Conservation (phyloP, 2,329 filamentous ascomycete genomes). For the Aurifilum marmelostoma region DNA sequence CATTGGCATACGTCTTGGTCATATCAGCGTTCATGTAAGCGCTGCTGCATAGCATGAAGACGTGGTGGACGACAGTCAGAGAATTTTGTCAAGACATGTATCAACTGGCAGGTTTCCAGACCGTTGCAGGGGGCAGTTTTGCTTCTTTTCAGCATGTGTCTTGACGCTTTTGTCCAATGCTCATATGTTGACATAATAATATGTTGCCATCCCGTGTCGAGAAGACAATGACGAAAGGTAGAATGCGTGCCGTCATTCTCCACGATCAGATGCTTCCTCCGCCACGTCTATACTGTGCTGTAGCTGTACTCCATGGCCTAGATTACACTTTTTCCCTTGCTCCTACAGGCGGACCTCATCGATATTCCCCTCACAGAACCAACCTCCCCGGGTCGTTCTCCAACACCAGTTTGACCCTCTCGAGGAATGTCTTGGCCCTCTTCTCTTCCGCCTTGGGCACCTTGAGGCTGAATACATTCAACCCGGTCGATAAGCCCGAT, state of each 20-base stretch:
- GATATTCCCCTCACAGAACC: slow-evolving; percentile 54
- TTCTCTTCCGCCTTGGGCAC: slow-evolving; percentile 81
- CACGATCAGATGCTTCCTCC: neutral
- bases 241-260: neutral
- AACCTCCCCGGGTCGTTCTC: slow-evolving; percentile 79
- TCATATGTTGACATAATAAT: neutral
- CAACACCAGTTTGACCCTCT: slow-evolving; percentile 81
- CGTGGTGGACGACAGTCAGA: neutral
- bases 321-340: slow-evolving; percentile 9
- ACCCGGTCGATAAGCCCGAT: slow-evolving; percentile 53
- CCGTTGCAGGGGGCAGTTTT: neutral
- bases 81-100: no score
- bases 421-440: slow-evolving; percentile 79
- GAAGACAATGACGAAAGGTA: neutral
- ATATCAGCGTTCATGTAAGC: slow-evolving; percentile 32
- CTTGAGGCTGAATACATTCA: slow-evolving; percentile 80
- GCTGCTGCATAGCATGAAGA: slow-evolving; percentile 29
- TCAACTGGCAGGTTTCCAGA: neutral
- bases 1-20: neutral
- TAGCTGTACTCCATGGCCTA: slow-evolving; percentile 16
- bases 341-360: neutral
- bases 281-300: slow-evolving; percentile 21
- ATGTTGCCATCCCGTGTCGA: neutral
- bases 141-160: neutral
- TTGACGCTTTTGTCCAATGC: neutral